phyloP scores from a whole-genome alignment of 208 protist genomes.

The Crithidia mellificae region DNA sequence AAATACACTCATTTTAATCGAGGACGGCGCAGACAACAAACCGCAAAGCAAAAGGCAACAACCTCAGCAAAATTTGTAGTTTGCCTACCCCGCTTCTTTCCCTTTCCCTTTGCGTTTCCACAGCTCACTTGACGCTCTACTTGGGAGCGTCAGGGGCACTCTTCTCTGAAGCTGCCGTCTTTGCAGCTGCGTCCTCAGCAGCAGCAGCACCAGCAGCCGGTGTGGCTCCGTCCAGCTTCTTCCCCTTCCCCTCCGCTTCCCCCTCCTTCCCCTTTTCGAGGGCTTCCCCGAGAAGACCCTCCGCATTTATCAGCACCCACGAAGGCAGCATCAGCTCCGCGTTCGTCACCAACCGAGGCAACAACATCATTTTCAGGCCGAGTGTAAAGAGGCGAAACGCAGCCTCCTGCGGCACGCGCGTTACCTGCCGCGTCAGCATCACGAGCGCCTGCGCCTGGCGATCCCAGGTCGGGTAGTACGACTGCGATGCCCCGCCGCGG shows the following conservation, averaged over 20 bases:
- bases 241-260: conserved; percentile 2
- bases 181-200: not conserved
- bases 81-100: no score
- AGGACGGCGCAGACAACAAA: no score
- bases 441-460: conserved; percentile 78
- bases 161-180: no score
- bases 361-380: conserved; percentile 69
- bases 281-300: conserved; percentile 47
- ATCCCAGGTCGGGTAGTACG: conserved; percentile 77
- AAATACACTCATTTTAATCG: no score
- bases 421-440: conserved; percentile 67
- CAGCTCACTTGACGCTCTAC: no score
- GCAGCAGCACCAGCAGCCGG: not conserved
- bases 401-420: conserved; percentile 79
- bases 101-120: no score
- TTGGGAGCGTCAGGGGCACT: no score
- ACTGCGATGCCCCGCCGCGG: conserved; percentile 31
- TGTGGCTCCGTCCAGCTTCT: not conserved
- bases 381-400: conserved; percentile 85
- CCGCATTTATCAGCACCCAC: conserved; percentile 66
- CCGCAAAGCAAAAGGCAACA: no score
- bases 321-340: conserved; percentile 65
- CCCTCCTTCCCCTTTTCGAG: conserved; percentile 26
- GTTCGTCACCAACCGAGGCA: conserved; percentile 56
- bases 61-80: no score